phyloP scores from a whole-genome alignment of 2,329 filamentous ascomycete species.

The Diaporthe nobilis region DNA sequence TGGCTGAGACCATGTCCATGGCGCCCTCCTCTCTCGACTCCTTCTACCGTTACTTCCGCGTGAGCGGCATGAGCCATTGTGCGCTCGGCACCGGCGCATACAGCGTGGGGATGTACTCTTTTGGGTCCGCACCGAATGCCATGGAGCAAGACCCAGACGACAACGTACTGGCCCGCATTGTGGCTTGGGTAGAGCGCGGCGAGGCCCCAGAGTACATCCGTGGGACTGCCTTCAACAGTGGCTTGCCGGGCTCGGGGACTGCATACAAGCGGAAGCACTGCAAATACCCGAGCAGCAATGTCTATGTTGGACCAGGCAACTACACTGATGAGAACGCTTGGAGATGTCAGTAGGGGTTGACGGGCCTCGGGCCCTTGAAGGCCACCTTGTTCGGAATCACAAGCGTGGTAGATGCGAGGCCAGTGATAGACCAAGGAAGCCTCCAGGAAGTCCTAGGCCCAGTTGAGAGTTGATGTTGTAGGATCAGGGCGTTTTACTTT shows the following conservation, averaged over 20 bases:
- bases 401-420: not conserved
- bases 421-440: too few species aligned
- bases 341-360: not conserved
- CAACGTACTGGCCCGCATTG: conserved; percentile 60
- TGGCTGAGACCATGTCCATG: conserved; percentile 49
- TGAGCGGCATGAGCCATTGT: conserved; percentile 67
- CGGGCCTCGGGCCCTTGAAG: not conserved
- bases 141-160: conserved; percentile 51
- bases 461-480: too few species aligned
- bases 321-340: conserved; percentile 33
- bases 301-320: conserved; percentile 38
- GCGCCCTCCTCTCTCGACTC: conserved; percentile 47
- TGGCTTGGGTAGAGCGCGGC: conserved; percentile 60
- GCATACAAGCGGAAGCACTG: conserved; percentile 41
- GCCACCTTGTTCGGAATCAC: not conserved
- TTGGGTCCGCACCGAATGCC: conserved; percentile 35
- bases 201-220: conserved; percentile 55
- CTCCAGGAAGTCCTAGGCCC: too few species aligned
- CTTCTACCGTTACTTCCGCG: conserved; percentile 65
- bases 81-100: conserved; percentile 58
- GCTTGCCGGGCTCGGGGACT: conserved; percentile 6
- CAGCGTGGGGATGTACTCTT: conserved; percentile 44
- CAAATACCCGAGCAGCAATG: conserved; percentile 38
- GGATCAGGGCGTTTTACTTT: too few species aligned
- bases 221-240: conserved; percentile 4